These are phyloP conservation scores for Chaetomium globosum DNA, from an alignment of 2,329 filamentous ascomycete genomes.

Conservation along the genomic window DNA sequence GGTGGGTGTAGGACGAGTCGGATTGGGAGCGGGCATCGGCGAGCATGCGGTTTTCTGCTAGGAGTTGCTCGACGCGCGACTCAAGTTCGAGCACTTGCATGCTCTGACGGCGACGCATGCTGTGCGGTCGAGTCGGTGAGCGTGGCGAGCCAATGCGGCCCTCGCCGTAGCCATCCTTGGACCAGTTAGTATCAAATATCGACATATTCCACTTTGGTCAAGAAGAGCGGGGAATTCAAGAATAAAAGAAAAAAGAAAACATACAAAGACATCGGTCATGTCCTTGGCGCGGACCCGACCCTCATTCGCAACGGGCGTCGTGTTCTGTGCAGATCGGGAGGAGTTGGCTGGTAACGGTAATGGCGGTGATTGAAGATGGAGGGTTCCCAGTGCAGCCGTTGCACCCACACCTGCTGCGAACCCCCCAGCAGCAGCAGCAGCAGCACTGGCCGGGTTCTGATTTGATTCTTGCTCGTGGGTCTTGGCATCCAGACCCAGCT, in stretches of 20 bases:
- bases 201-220: neutral
- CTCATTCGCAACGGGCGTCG: conserved; percentile 79
- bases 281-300: conserved; percentile 79
- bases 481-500: conserved; percentile 49
- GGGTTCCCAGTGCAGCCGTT: conserved; percentile 31
- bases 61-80: conserved; percentile 77
- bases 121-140: conserved; percentile 91
- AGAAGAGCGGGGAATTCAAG: conserved; percentile 22
- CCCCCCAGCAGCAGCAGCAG: conserved; percentile 7
- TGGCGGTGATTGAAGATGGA: conserved; percentile 23
- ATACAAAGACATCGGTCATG: conserved; percentile 94
- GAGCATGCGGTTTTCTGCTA: conserved; percentile 80
- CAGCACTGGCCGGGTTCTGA: neutral
- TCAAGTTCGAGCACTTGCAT: conserved; percentile 96
- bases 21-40: conserved; percentile 70
- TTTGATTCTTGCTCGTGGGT: conserved; percentile 39
- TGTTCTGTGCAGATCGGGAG: conserved; percentile 36
- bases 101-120: conserved; percentile 94
- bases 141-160: conserved; percentile 82
- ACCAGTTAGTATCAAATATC: conserved; percentile 27
- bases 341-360: conserved; percentile 20
- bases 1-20: conserved; percentile 67
- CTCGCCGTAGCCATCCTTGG: conserved; percentile 91
- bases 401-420: conserved; percentile 24
- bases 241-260: conserved; percentile 47